Base-by-base conservation (phyloP, 2,329 filamentous ascomycete species). In the Raffaelea ambrosiae region DNA sequence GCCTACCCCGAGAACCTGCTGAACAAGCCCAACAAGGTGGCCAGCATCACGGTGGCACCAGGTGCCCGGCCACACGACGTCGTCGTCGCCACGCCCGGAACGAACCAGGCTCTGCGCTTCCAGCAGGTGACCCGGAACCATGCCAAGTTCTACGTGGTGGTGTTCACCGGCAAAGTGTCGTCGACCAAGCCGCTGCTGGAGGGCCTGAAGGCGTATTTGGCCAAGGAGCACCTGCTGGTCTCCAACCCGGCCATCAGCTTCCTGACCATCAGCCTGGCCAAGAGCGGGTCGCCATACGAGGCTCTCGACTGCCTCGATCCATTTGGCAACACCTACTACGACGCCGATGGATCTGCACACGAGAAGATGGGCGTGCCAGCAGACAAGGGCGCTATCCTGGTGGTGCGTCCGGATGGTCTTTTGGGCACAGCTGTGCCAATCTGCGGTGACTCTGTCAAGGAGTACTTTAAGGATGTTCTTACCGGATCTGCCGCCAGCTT, bases 261-360 rank as follows among this genome's bases (percentile, higher is more conserved):
- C 48, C 60, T 66, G 0, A 61, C 71, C 4, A 67, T 80, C 18
- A 74, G 66, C 65, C 46, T 52, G 62, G 4, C 69, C 68, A 43
- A 58, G 56, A n/a, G 57, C 60, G 3, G 63, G 70, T 51, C 76
- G 70, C 56, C 66, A 69, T 55, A 61, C 60, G 43, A 69, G 72
- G 50, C 60, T 70, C 33, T 76, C 65, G 18, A 53, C 53, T 41
- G 44, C 14, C 11, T 77, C 18, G 62, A 69, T 43, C 64, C 69
- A 2, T 72, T 73, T 47, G 66, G 69, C 1, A 76, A 72, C 64
- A 72, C 73, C 0, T 67, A 79, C 44, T 82, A 79, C 53, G 65
- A 79, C 10, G 70, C 45, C 1, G 47, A 43, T 7, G 47, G 44
- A 10, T n/a, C 39, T 3, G 57, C 57, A 3, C 57, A 63, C 49